Evolutionary conservation across 768 basidiomycete species (phyloP).

Genomic region (Boletales sp.): DNA sequence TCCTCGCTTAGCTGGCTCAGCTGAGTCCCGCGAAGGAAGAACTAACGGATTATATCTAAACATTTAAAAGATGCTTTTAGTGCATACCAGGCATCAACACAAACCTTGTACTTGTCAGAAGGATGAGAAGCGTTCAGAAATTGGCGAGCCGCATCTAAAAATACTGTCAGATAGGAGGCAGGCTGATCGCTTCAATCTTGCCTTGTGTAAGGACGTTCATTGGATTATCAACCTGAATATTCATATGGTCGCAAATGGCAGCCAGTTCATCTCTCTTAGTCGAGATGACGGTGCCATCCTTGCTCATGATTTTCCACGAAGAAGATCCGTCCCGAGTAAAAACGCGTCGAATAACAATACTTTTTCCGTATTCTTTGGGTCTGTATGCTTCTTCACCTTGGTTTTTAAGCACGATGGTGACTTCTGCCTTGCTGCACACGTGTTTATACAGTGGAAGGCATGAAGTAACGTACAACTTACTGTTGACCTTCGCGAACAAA

Average conservation of each 20-base stretch:
- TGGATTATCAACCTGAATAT: slow-evolving; percentile 95
- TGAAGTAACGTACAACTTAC: slow-evolving; percentile 39
- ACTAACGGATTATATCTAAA: slow-evolving; percentile 42
- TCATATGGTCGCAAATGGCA: slow-evolving; percentile 92
- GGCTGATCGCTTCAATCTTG: slow-evolving; percentile 12
- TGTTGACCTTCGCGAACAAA: slow-evolving; percentile 81
- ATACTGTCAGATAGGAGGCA: neutral
- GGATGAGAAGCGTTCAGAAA: slow-evolving; percentile 84
- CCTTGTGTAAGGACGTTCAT: slow-evolving; percentile 93
- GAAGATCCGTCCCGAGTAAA: slow-evolving; percentile 76
- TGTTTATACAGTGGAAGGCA: slow-evolving; percentile 34
- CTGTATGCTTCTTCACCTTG: slow-evolving; percentile 88
- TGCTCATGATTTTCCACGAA: slow-evolving; percentile 78
- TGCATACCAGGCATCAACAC: slow-evolving; percentile 7
- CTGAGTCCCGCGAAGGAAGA: slow-evolving; percentile 93
- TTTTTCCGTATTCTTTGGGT: slow-evolving; percentile 79
- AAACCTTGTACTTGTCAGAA: slow-evolving; percentile 84
- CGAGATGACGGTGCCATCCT: slow-evolving; percentile 61
- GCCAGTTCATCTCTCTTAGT: slow-evolving; percentile 82
- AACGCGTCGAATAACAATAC: slow-evolving; percentile 78
- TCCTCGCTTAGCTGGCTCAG: slow-evolving; percentile 84
- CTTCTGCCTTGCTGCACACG: slow-evolving; percentile 47
- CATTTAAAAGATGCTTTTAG: neutral
- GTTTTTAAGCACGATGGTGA: slow-evolving; percentile 83
- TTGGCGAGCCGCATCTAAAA: slow-evolving; percentile 43